Percentiles rank a stretch among this genome's conserved stretches.
Evolutionary conservation across 768 basidiomycete species (phyloP).

Genomic region (Thelephora aurantiotincta): DNA sequence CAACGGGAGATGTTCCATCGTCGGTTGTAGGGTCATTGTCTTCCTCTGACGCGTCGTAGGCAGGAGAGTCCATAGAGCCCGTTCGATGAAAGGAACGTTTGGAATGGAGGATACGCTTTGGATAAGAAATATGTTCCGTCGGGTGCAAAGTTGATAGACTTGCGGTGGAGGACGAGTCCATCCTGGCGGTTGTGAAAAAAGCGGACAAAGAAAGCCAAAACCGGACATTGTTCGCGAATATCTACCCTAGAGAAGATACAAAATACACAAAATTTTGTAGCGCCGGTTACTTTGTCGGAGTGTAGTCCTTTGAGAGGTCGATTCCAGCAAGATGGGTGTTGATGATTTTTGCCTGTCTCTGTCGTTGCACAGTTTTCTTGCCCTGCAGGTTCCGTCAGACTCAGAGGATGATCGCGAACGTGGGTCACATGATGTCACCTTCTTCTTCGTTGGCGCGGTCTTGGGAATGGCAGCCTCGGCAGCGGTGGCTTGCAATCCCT

Average conservation of each 20-base stretch:
- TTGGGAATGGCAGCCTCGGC: conserved; percentile 44
- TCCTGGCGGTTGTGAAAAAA: neutral
- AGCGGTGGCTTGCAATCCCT: conserved; percentile 71
- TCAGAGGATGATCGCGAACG: neutral
- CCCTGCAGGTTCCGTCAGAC: conserved; percentile 28
- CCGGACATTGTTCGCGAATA: conserved; percentile 71
- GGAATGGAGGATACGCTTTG: neutral
- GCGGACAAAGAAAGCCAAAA: conserved; percentile 17
- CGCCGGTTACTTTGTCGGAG: conserved; percentile 8
- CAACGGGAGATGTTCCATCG: conserved; percentile 40
- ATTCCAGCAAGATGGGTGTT: conserved; percentile 83
- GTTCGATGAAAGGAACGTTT: neutral
- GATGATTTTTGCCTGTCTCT: conserved; percentile 72
- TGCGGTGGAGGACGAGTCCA: too few relatives aligned
- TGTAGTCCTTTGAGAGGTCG: conserved; percentile 69
- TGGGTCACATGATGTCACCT: conserved; percentile 14
- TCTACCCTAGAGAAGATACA: conserved; percentile 45
- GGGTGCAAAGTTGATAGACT: too few relatives aligned
- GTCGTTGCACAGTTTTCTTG: conserved; percentile 56
- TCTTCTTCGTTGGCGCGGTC: conserved; percentile 47
- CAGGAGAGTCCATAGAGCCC: conserved; percentile 9
- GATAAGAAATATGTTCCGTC: neutral
- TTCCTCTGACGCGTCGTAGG: conserved; percentile 54
- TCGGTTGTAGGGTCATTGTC: conserved; percentile 82
- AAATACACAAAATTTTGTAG: too few relatives aligned